Evolutionary conservation across 2,329 filamentous ascomycete species (phyloP), one percentile per base, ranked within the genome.

Genomic region (Gremmenia infestans): DNA sequence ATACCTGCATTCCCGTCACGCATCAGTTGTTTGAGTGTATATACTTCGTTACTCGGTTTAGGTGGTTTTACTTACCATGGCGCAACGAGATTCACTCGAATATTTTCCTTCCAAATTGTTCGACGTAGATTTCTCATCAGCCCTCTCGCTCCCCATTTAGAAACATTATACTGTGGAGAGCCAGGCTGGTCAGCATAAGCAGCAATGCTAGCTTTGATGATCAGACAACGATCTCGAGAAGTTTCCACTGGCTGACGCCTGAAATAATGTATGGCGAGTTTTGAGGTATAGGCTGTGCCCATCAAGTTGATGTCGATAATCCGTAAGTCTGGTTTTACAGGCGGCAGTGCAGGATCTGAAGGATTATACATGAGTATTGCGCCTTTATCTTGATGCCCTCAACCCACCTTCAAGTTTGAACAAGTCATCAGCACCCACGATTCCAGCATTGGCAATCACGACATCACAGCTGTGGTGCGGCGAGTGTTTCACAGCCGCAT

Each of bases 391-490:
- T 3, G 22, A 22, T 22, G 22, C 22, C 3, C 22, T 22, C 22
- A 22, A 22, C 22, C 22, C 32, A 70, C 72, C 72, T 53, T 74
- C 69, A 12, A 74, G 56, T 14, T 64, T 67, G 70, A 72, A 76
- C 19, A 77, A 48, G 46, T 67, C 68, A 56, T 76, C 73, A 0
- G 68, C 67, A 1, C 70, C 61, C 28, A 66, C 65, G 28, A 78
- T 75, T 11, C 76, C 76, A 1, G 76, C 76, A 60, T 78, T 79
- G 1, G 76, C 75, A 52, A 79, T 72, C 12, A 78, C 76, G 12
- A 78, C 62, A 54, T 78, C 75, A 22, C 76, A 70, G 49, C 71
- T 73, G 0, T 72, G 69, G 23, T 63, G 60, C 0, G 73, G 74
- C 8, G 72, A 74, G 32, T 67, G 63, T 0, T 52, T 55, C 22